phyloP scores from a whole-genome alignment of 2,329 filamentous ascomycete species.

The Fonsecaea erecta region DNA sequence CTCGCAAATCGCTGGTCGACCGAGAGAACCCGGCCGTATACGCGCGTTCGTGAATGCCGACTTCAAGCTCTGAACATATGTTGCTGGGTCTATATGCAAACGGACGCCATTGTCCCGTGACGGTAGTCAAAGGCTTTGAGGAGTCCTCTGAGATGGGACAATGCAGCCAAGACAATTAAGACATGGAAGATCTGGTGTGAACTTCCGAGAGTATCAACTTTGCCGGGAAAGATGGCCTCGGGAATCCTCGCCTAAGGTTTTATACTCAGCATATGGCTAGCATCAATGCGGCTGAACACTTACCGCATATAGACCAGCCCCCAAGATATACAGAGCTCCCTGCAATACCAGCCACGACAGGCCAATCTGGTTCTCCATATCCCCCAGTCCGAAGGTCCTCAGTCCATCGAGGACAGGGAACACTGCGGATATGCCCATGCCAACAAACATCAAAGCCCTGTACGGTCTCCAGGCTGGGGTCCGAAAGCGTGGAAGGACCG shows the following conservation, averaged over 20 bases:
- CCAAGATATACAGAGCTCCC: conserved; percentile 81
- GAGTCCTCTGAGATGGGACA: conserved; percentile 79
- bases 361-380: conserved; percentile 74
- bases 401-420: conserved; percentile 82
- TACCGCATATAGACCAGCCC: conserved; percentile 84
- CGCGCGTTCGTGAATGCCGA: conserved; percentile 74
- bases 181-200: conserved; percentile 97
- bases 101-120: conserved; percentile 56
- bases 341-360: conserved; percentile 80
- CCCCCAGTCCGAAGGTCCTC: conserved; percentile 66
- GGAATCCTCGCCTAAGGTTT: conserved; percentile 71
- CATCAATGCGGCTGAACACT: conserved; percentile 42
- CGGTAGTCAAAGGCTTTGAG: conserved; percentile 84
- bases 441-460: conserved; percentile 85
- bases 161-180: conserved; percentile 80
- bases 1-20: conserved; percentile 67
- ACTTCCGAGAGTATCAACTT: conserved; percentile 87
- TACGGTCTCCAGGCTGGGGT: conserved; percentile 83
- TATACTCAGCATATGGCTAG: conserved; percentile 24
- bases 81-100: conserved; percentile 19
- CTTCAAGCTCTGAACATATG: conserved; percentile 68
- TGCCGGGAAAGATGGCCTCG: conserved; percentile 76
- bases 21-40: conserved; percentile 59
- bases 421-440: conserved; percentile 80
- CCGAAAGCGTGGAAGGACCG: conserved; percentile 80